phyloP scores from a whole-genome alignment of 371 early-diverging fungal species.

The Circinella minor region DNA sequence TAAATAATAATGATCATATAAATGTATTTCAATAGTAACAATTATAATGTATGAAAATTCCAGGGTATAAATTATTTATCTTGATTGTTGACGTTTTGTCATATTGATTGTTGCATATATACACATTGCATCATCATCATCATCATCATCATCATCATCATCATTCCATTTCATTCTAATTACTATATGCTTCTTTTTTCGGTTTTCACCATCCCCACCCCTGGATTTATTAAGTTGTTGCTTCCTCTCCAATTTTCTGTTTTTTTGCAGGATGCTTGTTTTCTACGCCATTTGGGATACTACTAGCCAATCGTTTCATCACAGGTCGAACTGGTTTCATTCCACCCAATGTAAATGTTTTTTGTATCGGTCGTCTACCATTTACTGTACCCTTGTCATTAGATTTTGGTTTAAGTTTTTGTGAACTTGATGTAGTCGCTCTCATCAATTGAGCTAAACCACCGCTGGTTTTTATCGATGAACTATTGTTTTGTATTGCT shows the following conservation, averaged over 20 bases:
- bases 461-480: neutral
- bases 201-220: neutral
- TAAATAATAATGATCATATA: too few relatives aligned
- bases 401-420: neutral
- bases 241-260: neutral
- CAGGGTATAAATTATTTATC: too few relatives aligned
- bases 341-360: neutral
- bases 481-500: neutral
- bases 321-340: neutral
- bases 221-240: neutral
- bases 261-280: constrained; percentile 1
- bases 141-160: too few relatives aligned
- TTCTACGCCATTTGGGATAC: neutral
- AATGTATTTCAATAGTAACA: too few relatives aligned
- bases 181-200: too few relatives aligned
- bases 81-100: too few relatives aligned
- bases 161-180: too few relatives aligned
- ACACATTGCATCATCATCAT: too few relatives aligned
- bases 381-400: neutral
- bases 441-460: neutral
- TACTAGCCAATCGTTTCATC: neutral
- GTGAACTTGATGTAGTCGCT: neutral
- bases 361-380: neutral
- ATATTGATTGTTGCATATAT: too few relatives aligned
- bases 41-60: too few relatives aligned